phyloP scores from a whole-genome alignment of 495 filamentous ascomycete genomes.

The Cladorrhinum samala region DNA sequence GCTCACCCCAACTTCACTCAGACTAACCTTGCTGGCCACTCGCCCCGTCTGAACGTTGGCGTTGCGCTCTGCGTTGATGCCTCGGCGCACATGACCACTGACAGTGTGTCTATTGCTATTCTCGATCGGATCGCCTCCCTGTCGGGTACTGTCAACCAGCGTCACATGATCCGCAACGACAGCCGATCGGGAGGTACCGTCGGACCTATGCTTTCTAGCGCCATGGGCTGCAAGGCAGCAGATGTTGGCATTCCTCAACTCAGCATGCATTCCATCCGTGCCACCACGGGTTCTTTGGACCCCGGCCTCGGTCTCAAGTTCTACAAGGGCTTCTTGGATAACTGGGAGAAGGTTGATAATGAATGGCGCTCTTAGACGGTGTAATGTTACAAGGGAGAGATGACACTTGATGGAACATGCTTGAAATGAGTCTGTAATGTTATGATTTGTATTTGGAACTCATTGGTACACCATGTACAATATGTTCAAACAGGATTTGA shows the following conservation, averaged over 20 bases:
- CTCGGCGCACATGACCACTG: conserved; percentile 90
- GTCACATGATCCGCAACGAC: conserved; percentile 95
- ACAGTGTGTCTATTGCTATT: conserved; percentile 71
- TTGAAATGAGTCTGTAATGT: no score
- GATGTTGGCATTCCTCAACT: conserved; percentile 91
- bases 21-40: conserved; percentile 76
- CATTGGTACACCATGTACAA: no score
- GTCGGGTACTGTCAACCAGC: conserved; percentile 62
- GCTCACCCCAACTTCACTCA: conserved; percentile 87
- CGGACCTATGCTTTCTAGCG: conserved; percentile 80
- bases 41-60: conserved; percentile 85
- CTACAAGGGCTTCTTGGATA: conserved; percentile 85
- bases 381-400: no score
- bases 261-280: conserved; percentile 91
- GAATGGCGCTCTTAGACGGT: conserved; percentile 54
- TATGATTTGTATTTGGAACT: no score
- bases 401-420: no score
- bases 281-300: conserved; percentile 80
- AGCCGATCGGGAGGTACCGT: conserved; percentile 83
- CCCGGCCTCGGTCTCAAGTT: conserved; percentile 82
- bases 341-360: conserved; percentile 79
- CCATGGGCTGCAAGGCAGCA: conserved; percentile 76
- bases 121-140: conserved; percentile 68
- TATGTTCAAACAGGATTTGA: no score
- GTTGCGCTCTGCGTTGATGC: conserved; percentile 77